Conservation (phyloP, 2,329 filamentous ascomycete genomes). For the Beauveria medogensis region DNA sequence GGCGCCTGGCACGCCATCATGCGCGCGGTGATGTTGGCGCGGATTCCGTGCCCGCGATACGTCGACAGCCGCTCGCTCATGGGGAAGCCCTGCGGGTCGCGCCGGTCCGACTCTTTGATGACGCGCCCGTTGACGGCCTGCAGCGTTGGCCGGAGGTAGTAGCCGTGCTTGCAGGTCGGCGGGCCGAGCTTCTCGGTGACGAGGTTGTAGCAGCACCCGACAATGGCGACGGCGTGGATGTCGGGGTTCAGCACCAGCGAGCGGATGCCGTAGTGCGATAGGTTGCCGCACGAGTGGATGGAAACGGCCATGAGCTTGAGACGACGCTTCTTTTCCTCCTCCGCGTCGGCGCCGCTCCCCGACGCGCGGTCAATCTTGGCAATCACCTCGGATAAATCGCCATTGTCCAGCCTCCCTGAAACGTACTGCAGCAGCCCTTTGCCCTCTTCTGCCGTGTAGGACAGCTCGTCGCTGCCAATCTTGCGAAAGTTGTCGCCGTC, state of each 20-base stretch:
- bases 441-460: constrained; percentile 50
- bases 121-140: constrained; percentile 62
- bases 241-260: constrained; percentile 77
- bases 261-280: constrained; percentile 89
- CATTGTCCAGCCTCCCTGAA: constrained; percentile 64
- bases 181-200: constrained; percentile 84
- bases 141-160: constrained; percentile 60
- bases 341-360: constrained; percentile 13
- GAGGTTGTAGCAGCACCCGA: constrained; percentile 97
- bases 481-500: constrained; percentile 20
- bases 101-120: constrained; percentile 57
- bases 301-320: constrained; percentile 76
- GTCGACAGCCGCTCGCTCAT: constrained; percentile 68
- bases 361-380: constrained; percentile 40
- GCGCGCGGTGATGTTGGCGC: constrained; percentile 88
- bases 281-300: constrained; percentile 93
- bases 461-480: constrained; percentile 22
- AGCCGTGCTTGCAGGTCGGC: constrained; percentile 76
- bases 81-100: constrained; percentile 86
- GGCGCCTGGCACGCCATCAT: constrained; percentile 99
- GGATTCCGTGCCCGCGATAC: constrained; percentile 54
- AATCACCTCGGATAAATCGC: constrained; percentile 62
- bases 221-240: constrained; percentile 85
- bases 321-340: constrained; percentile 25
- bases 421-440: constrained; percentile 71